phyloP scores from a whole-genome alignment of 306 rosid genomes.

The Biancaea sappan region DNA sequence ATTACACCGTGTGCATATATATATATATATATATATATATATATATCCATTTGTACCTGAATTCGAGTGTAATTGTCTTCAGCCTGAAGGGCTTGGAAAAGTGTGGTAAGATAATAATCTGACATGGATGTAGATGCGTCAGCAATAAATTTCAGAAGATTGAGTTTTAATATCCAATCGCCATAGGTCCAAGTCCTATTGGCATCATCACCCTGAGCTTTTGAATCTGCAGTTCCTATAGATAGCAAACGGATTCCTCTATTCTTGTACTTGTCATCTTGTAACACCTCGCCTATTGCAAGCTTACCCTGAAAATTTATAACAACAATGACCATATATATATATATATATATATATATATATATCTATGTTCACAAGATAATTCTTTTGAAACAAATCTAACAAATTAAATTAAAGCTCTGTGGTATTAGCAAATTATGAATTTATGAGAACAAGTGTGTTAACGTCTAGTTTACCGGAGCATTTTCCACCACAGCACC shows the following conservation, averaged over 20 bases:
- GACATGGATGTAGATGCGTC: conserved; percentile 4
- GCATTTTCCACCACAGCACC: neutral
- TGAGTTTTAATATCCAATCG: conserved; percentile 23
- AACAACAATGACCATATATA: no score
- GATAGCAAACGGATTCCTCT: conserved; percentile 45
- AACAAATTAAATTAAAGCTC: no score
- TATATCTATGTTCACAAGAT: no score
- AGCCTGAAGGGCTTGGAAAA: no score
- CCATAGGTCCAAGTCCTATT: conserved; percentile 44
- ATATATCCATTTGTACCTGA: no score
- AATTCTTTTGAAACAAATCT: no score
- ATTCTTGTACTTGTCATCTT: conserved; percentile 33
- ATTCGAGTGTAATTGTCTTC: no score
- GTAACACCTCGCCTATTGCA: conserved; percentile 51
- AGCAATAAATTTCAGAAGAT: conserved; percentile 30
- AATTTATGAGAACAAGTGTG: no score
- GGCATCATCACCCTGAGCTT: conserved; percentile 32
- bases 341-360: no score
- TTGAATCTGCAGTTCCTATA: conserved; percentile 52
- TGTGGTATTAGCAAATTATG: no score
- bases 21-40: no score
- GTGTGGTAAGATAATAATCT: conserved; percentile 2
- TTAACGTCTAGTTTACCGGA: conserved; percentile 24
- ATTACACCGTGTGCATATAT: no score
- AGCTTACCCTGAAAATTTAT: conserved; percentile 36